Base-by-base conservation (phyloP, 257 asterid genomes). In the Schizonepeta tenuifolia region DNA sequence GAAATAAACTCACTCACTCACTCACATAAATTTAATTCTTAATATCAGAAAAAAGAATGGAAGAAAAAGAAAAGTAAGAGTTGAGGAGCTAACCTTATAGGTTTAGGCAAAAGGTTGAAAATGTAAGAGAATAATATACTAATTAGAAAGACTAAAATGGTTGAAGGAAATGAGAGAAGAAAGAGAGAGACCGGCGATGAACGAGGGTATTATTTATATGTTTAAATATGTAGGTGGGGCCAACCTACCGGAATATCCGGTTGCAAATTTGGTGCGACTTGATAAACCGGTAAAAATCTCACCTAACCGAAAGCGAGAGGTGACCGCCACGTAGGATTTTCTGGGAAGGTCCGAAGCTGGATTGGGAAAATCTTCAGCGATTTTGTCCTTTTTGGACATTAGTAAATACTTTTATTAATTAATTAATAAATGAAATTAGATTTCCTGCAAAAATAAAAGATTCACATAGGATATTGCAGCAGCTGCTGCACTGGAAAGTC, bases 271-370 rank as follows among this genome's bases (percentile, higher is more conserved):
- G 60, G 68, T 22, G 69, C 31, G 44, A 69, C 83, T 55, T 80
- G 82, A 79, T 62, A 18, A 26, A 31, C 74, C 50, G 80, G 83
- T 78, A 11, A 26, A 41, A 12, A 7, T 22, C 61, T 68, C 58
- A 68, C 73, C 83, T 13, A 74, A 74, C 38, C 7, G 74, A 76
- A 1, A 65, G 71, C 33, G 73, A 78, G 57, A 60, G 84, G 86
- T 81, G 80, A 84, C 87, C 82, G 88, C 69, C 96, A 87, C 87
- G 94, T 86, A 62, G 75, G 90, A 81, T 49, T 2, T 74, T 76
- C 71, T 87, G 36, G 89, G 86, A 79, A 81, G 57, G 65, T 81
- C 92, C 92, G 92, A 79, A 44, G 13, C 7, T 26, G 41, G 72
- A 54, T 44, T 50, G 14, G 58, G 70, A 65, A 73, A 71, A 72